Evolutionary conservation across 257 asterid species (phyloP), one percentile per base, ranked within the genome.

Genomic region (Penstemon barbatus): DNA sequence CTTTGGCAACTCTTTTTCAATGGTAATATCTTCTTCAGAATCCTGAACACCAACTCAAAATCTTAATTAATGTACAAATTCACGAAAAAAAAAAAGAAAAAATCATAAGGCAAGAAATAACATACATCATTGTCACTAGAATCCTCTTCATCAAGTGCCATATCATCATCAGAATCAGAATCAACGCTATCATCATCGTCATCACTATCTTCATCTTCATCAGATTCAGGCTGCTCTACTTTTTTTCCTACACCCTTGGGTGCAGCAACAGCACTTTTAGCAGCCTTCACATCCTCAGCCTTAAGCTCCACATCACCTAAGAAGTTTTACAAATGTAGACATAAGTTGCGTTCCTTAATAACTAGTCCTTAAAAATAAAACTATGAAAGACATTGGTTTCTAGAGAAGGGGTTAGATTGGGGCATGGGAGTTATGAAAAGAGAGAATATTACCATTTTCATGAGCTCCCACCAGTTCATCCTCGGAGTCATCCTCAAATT

Each of bases 1-100:
- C 86, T 77, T 81, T 3, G 81, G 81, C 7, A 56, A 15, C 55
- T 80, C 84, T 58, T 86, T 88, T 2, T 81, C 90, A 39, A 75
- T 76, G 4, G 82, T 77, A 57, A 37, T 58, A 13, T 62, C 74
- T 3, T 68, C 78, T 3, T 59, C 82, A 59, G 77, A 79, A 65
- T 61, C 87, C 81, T 77, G 63, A 56, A 68, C 33, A 3, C 8
- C 75, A 7, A 18, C 5, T 1, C 45, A 75, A 46, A 48, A 19
- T 11, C 9, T 13, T 50, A 37, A 6, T 5, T 40, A 46, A 51
- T n/a, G 69, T 5, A 36, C 3, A 4, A 36, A 50, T 55, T 40
- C 9, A 38, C 19, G 18, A 36, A 59, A 8, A 6, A 0, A 36
- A 59, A 8, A 6, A 0, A 3, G n/a, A 12, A 52, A 59, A 38